Evolutionary conservation across 2,329 filamentous ascomycete genomes (phyloP), one percentile per base, ranked within the genome.

Genomic region (Paecilomyces dactylethromorphus): DNA sequence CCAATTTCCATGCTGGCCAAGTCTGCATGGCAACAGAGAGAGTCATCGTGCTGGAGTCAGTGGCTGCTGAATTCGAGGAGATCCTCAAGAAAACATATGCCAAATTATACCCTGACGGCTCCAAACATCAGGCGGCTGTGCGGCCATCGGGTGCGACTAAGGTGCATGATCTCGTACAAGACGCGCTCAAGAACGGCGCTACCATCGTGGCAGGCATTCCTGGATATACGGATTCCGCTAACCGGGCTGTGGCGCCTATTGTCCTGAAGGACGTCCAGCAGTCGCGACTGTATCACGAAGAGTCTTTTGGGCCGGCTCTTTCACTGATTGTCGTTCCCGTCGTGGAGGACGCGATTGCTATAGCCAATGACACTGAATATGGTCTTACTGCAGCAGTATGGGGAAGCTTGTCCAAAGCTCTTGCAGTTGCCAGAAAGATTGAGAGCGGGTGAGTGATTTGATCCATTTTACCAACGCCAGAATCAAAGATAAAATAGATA

Each of bases 281-380:
- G 56, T 91, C 91, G 88, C 84, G 88, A 53, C 74, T 92, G 11
- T 92, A 85, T 74, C 76, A 82, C 63, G 84, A 81, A 0, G 90
- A 92, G 73, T 86, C 83, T 1, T 92, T 92, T 65, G 89, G 88
- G 0, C 89, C 90, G 0, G 82, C 81, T 0, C 86, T 90, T 0
- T 83, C 82, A 5, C 66, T 92, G 13, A 82, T 87, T n/a, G 76
- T 80, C 29, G 78, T 78, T 56, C 68, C 74, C 2, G 71, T 66
- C 1, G 76, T 78, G 51, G 72, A 74, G 32, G 75, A 79, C 52
- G 75, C 69, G 0, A 62, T 78, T 24, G 61, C 64, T 13, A 60
- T 74, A 29, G 75, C 75, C 32, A 79, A 79, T 59, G 68, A 74
- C 58, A 75, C 72, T 11, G 70, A 74, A 35, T 76, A 66, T 32